Base-by-base conservation (phyloP, 805 yeast species). In the Allodekkera sacchari region DNA sequence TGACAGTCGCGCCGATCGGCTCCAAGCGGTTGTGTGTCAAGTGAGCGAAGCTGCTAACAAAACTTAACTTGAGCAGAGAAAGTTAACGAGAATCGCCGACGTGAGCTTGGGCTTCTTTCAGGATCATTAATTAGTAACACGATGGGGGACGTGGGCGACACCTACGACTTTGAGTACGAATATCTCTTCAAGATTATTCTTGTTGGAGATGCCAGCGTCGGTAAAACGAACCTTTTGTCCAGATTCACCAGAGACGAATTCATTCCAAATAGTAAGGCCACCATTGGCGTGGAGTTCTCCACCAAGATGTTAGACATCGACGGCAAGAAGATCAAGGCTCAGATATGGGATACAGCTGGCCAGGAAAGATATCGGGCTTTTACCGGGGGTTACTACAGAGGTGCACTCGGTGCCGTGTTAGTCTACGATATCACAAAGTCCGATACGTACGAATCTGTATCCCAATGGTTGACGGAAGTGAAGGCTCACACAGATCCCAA, bases 331-430 rank as follows among this genome's bases (percentile, higher is more conserved):
- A 80, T 83, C 45, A 84, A 83, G 57, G 89, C 94, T 4, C 94
- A 85, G 60, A 80, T 87, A 46, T 89, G 98, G 98, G 98, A 89
- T 60, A 89, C 98, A 22, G 98, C 98, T 2, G 98, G 98, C 39
- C 98, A 89, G 65, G 98, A 89, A 61, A 77, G 98, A 58, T 89
- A 92, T 66, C 76, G 98, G 49, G 97, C 98, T 27, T 89, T 89
- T 57, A 92, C 98, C 20, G 78, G 92, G 35, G 97, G 97, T 5
- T 89, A 89, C 63, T 89, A 89, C 59, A 74, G 98, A 55, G 98
- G 97, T 25, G 97, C 98, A 1, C 95, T 88, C 33, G 98, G 98
- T 38, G 97, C 97, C 4, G 69, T 89, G 49, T 81, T 89, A 36
- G 95, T 89, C 42, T 89, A 89, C 61, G 98, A 89, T 63, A 89